Evolutionary conservation across 2,329 filamentous ascomycete genomes (phyloP), one percentile per base, ranked within the genome.

Genomic region (Penicillium sp.): DNA sequence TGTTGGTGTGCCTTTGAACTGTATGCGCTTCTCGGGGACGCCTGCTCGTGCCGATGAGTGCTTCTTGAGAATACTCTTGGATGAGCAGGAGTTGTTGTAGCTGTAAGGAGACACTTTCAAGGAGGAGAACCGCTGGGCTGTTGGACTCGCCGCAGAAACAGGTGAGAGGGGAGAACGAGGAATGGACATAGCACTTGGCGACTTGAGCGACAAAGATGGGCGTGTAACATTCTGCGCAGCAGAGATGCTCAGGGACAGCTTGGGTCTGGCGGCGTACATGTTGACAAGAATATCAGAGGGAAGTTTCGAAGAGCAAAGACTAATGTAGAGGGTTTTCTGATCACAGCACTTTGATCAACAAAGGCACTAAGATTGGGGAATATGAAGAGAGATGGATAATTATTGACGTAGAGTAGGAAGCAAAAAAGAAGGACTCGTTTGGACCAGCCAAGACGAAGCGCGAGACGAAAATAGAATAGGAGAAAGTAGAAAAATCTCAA

Each of bases 1-100:
- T 20, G 67, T 72, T 3, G 74, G 74, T 5, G 72, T 70, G 32
- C 66, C 68, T 33, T 65, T 59, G 58, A 77, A 77, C 42, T 74
- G 68, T 41, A 76, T 70, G 40, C 66, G 67, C 54, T 74, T 74
- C 28, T 62, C 56, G 42, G 53, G 25, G 39, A 54, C 48, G 24
- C 55, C 42, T 20, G 59, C 31, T 38, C 51, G 43, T 12, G 53
- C 45, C 1, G 55, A 50, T 3, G 63, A 49, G 4, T 66, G 61
- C 60, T 75, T 76, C 66, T 76, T 77, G 48, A 77, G 68, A 47
- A 77, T 76, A 57, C 73, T 73, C 63, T 75, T 75, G 20, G 72
- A 69, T 1, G 69, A 68, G 57, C 73, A 71, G 18, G 68, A 64
- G 59, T 76, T 75, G 54, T 60, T 62, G 57, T 77, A 77, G 25